phyloP scores from a whole-genome alignment of 495 filamentous ascomycete species.

The Xylaria grammica region DNA sequence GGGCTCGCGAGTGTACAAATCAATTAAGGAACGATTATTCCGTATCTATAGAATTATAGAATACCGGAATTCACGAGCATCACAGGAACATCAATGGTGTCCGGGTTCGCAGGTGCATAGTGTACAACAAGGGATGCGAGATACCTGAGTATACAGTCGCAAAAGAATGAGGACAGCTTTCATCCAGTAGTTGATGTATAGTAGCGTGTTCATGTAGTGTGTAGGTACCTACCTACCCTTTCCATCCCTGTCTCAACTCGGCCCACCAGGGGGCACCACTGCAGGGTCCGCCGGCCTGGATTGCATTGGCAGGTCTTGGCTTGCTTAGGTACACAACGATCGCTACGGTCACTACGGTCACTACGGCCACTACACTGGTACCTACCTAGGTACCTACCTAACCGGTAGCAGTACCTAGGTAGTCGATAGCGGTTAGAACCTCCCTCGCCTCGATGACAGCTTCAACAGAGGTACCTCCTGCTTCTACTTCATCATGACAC shows the following conservation, averaged over 20 bases:
- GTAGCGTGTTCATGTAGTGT: neutral
- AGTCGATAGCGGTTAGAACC: no score
- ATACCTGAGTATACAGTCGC: neutral
- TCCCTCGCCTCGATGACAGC: no score
- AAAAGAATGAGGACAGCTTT: conserved; percentile 25
- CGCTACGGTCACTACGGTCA: no score
- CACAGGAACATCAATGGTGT: neutral
- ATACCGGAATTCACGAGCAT: neutral
- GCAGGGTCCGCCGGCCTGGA: conserved; percentile 10
- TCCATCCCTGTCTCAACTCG: neutral
- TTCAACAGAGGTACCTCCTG: no score
- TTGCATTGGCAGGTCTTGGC: neutral
- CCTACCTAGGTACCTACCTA: neutral
- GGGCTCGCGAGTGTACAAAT: neutral
- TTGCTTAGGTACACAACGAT: no score
- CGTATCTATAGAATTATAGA: neutral
- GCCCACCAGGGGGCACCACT: neutral
- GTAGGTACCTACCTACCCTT: neutral
- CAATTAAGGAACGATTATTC: neutral
- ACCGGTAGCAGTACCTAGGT: no score
- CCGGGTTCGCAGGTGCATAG: no score
- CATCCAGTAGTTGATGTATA: no score
- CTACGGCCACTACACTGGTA: neutral
- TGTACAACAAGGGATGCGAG: neutral
- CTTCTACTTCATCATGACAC: no score